Evolutionary conservation across 1,284 basidiomycete genomes (phyloP).

Genomic region (Tilletiaria anomala): DNA sequence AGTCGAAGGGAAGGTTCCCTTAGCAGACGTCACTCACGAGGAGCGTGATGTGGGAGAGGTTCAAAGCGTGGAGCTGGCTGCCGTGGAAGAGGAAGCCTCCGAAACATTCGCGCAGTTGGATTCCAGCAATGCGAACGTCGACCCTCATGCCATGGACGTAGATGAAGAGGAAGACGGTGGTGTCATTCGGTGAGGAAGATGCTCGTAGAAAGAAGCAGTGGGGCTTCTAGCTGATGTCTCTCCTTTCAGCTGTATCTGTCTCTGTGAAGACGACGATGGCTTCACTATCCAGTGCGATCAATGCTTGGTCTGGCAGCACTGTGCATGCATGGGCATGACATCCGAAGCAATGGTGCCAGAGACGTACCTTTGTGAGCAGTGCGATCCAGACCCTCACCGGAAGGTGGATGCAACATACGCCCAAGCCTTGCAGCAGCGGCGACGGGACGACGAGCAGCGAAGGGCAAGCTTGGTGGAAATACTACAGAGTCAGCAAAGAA

Average conservation of each 20-base stretch:
- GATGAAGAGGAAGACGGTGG: constrained; percentile 9
- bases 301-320: constrained; percentile 81
- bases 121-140: too few species aligned
- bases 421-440: constrained; percentile 24
- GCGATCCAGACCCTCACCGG: constrained; percentile 38
- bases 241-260: constrained; percentile 57
- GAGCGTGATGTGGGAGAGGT: too few species aligned
- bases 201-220: not conserved
- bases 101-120: too few species aligned
- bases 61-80: too few species aligned
- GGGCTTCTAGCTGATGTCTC: not conserved
- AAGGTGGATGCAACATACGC: constrained; percentile 31
- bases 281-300: constrained; percentile 82
- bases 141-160: too few species aligned
- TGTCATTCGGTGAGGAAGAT: constrained; percentile 5
- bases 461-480: too few species aligned
- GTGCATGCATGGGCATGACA: constrained; percentile 56
- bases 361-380: constrained; percentile 42
- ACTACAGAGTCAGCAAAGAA: too few species aligned
- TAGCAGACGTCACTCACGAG: too few species aligned
- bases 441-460: constrained; percentile 28
- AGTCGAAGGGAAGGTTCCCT: too few species aligned
- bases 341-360: constrained; percentile 55
- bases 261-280: constrained; percentile 60
- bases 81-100: too few species aligned